Conservation (phyloP, 306 rosid genomes). For the Malus sylvestris region DNA sequence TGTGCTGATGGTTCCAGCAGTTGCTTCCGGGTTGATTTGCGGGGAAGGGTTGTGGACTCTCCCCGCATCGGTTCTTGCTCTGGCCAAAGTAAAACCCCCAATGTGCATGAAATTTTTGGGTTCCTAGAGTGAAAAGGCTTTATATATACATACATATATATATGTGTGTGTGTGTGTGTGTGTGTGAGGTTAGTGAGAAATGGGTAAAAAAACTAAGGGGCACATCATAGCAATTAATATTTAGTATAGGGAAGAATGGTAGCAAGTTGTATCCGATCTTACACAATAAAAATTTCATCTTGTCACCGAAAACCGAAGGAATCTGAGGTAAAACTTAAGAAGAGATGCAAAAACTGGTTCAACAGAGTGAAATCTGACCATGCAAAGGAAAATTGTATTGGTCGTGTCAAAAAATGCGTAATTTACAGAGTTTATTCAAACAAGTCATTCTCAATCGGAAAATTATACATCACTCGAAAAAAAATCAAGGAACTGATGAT, state of each 20-base stretch:
- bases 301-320: neutral
- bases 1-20: slow-evolving; percentile 64
- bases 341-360: neutral
- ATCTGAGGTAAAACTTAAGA: neutral
- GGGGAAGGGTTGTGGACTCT: slow-evolving; percentile 96
- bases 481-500: slow-evolving; percentile 11
- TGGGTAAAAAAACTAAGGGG: neutral
- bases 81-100: slow-evolving; percentile 73
- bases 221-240: neutral
- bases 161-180: neutral
- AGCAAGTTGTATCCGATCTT: neutral
- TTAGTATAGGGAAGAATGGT: neutral
- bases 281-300: neutral
- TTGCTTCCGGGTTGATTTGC: slow-evolving; percentile 87
- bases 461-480: slow-evolving; percentile 3
- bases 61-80: slow-evolving; percentile 87
- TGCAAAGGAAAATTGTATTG: neutral
- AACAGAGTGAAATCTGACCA: neutral
- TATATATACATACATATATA: too few relatives aligned
- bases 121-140: slow-evolving; percentile 22
- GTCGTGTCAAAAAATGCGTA: neutral
- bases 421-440: slow-evolving; percentile 20
- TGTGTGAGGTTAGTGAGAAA: neutral
- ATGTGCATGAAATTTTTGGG: slow-evolving; percentile 84
- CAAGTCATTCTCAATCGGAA: slow-evolving; percentile 3